These are phyloP conservation scores for Leptographium procerum DNA, from an alignment of 2,329 filamentous ascomycete genomes.

Conservation along the genomic window DNA sequence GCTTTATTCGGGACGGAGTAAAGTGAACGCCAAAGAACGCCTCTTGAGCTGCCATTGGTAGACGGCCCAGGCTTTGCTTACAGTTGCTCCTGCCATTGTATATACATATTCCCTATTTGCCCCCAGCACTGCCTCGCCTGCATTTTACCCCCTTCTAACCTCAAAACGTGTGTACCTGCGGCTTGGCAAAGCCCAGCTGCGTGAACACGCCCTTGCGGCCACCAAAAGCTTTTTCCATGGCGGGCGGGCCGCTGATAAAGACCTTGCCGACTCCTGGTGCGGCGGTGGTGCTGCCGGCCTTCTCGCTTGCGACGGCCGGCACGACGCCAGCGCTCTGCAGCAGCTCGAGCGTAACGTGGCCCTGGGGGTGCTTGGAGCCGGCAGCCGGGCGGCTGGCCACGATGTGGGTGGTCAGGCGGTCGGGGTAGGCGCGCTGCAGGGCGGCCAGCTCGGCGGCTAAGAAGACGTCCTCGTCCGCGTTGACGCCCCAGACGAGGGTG, in stretches of 20 bases:
- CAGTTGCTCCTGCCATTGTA: neutral
- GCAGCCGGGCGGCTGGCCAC: slow-evolving; percentile 39
- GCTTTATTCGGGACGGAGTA: neutral
- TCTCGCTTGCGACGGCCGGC: slow-evolving; percentile 10
- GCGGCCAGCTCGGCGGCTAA: slow-evolving; percentile 42
- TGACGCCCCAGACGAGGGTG: slow-evolving; percentile 55
- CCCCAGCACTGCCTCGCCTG: neutral
- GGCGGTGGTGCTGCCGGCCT: slow-evolving; percentile 8
- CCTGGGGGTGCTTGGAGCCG: slow-evolving; percentile 34
- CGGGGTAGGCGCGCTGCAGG: slow-evolving; percentile 37
- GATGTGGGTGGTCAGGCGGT: slow-evolving; percentile 45
- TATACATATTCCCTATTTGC: neutral
- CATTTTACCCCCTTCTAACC: neutral
- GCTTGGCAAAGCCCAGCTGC: slow-evolving; percentile 44
- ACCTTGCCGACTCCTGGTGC: slow-evolving; percentile 33
- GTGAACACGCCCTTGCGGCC: slow-evolving; percentile 40
- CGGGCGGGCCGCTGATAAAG: slow-evolving; percentile 57
- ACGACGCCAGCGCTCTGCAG: slow-evolving; percentile 35
- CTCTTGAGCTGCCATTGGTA: no score
- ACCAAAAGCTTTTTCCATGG: slow-evolving; percentile 49
- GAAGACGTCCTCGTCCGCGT: slow-evolving; percentile 51
- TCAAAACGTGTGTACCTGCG: slow-evolving; percentile 46
- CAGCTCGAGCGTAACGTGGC: slow-evolving; percentile 46
- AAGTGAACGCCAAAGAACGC: neutral
- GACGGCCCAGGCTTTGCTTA: no score